These are phyloP conservation scores for Rhododendron molle DNA, from an alignment of 148 eudicot genomes.

Conservation along the genomic window DNA sequence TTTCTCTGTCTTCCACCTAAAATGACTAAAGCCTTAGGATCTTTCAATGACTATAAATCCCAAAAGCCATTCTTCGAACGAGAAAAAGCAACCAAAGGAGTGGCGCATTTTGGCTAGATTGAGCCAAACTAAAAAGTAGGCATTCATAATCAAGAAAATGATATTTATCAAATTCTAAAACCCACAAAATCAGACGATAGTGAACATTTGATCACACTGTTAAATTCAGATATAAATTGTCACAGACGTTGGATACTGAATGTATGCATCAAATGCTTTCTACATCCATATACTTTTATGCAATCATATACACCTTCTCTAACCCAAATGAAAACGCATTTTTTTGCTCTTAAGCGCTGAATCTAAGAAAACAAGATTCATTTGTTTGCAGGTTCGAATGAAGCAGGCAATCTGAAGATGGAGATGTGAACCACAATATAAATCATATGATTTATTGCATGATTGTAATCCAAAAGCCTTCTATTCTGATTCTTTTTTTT, in stretches of 20 bases:
- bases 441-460: slow-evolving; percentile 6
- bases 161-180: not conserved
- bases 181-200: not conserved
- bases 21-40: slow-evolving; percentile 15
- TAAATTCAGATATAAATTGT: not conserved
- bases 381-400: slow-evolving; percentile 57
- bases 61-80: not conserved
- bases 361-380: slow-evolving; percentile 4
- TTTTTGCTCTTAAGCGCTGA: not conserved
- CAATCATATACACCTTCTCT: not conserved
- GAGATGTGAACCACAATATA: slow-evolving; percentile 45
- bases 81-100: slow-evolving; percentile 1
- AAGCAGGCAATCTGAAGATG: slow-evolving; percentile 54
- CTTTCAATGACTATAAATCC: slow-evolving; percentile 9
- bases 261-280: not conserved
- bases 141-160: not conserved
- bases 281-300: not conserved
- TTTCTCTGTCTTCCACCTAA: slow-evolving; percentile 33
- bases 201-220: not conserved
- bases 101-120: slow-evolving; percentile 8
- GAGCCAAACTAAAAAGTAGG: not conserved
- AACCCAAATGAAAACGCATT: too few species aligned
- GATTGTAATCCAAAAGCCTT: slow-evolving; percentile 13
- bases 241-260: not conserved
- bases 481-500: not conserved